These are phyloP conservation scores for Gossypium stocksii DNA, from an alignment of 345 rosid species.

Conservation along the genomic window DNA sequence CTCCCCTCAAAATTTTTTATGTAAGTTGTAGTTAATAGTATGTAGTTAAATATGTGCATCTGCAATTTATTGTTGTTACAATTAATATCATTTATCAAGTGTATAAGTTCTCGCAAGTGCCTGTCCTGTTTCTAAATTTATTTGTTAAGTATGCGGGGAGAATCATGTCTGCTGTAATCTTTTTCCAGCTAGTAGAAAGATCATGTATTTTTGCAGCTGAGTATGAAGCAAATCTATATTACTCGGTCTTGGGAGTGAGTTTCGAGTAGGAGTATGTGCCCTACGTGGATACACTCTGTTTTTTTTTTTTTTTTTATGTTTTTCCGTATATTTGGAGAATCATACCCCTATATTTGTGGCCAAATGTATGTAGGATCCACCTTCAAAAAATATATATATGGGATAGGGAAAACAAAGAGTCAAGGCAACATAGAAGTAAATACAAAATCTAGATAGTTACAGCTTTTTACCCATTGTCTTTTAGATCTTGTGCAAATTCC, in stretches of 20 bases:
- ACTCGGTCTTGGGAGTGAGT: neutral
- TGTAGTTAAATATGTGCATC: slow-evolving; percentile 4
- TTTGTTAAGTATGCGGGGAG: neutral
- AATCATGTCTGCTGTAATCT: neutral
- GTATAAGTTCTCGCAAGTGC: neutral
- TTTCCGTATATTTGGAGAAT: no score
- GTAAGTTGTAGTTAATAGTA: slow-evolving; percentile 35
- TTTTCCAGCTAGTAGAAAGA: neutral
- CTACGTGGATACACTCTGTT: no score
- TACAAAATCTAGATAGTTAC: neutral
- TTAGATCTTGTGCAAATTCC: no score
- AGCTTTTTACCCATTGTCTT: neutral
- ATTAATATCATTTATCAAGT: neutral
- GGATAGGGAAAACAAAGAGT: no score
- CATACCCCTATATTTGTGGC: no score
- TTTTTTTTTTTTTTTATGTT: no score
- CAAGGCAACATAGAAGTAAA: no score
- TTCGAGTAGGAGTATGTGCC: neutral
- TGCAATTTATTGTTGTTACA: neutral
- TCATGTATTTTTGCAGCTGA: neutral
- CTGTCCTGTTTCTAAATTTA: neutral
- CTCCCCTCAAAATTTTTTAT: slow-evolving; percentile 40
- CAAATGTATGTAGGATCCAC: no score
- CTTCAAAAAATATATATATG: no score
- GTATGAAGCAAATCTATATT: neutral